These are phyloP conservation scores for Hypomontagnella monticulosa DNA, from an alignment of 495 filamentous ascomycete genomes.

Conservation along the genomic window DNA sequence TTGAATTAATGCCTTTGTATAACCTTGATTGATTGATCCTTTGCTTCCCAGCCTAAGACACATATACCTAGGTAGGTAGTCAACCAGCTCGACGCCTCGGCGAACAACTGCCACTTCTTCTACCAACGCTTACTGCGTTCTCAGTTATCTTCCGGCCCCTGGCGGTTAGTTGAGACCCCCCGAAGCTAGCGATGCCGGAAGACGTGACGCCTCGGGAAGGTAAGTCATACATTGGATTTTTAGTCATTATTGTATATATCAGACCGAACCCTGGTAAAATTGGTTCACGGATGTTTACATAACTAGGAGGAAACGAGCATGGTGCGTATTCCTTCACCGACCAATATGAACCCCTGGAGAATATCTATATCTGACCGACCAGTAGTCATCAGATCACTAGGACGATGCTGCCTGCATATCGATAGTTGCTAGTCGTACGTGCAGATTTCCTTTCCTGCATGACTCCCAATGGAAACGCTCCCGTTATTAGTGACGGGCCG, in stretches of 20 bases:
- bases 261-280: constrained; percentile 4
- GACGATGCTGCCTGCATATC: constrained; percentile 11
- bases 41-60: constrained; percentile 14
- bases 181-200: constrained; percentile 8
- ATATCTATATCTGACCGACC: neutral
- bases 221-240: constrained; percentile 13
- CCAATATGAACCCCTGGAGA: constrained; percentile 8
- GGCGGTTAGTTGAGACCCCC: neutral
- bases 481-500: constrained; percentile 9
- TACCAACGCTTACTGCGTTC: neutral
- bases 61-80: too few species aligned
- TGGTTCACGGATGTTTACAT: constrained; percentile 5
- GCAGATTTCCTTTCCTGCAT: constrained; percentile 32
- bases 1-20: constrained; percentile 28
- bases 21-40: constrained; percentile 15
- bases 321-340: constrained; percentile 20
- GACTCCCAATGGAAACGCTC: neutral
- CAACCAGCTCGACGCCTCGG: constrained; percentile 6
- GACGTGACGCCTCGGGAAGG: neutral
- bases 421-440: constrained; percentile 16
- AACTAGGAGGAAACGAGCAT: neutral
- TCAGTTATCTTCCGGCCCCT: constrained; percentile 2
- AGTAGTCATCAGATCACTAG: constrained; percentile 7
- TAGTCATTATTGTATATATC: constrained; percentile 5
- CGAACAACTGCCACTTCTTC: constrained; percentile 7